Base-by-base conservation (phyloP, 192 early-diverging fungal genomes). In the Coemansia sp. region DNA sequence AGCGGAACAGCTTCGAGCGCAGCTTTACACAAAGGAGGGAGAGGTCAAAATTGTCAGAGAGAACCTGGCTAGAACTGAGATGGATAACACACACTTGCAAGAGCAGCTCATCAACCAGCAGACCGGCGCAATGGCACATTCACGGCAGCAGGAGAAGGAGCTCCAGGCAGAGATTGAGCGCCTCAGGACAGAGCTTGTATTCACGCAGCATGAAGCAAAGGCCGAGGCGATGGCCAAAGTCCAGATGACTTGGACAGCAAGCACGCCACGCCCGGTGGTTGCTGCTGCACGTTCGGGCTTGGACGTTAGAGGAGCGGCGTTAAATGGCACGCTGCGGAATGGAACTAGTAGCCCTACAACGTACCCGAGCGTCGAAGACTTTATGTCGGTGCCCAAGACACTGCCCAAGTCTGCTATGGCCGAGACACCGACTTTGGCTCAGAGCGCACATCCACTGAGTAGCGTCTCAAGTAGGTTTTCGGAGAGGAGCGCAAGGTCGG, bases 11-110 rank as follows among this genome's bases (percentile, higher is more conserved):
- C 63, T 83, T 33, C 50, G 37, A 18, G 53, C 69, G 40, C 76
- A 71, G 60, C 66, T 83, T 24, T 74, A 74, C 6, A 83, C 81
- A 8, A 74, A 69, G 35, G 81, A 77, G 2, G 81, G 81, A 20
- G 81, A 83, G 38, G 81, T 78, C 2, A 71, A 65, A 55, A 83
- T 78, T 5, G 76, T 83, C 14, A 71, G 81, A 28, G 75, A 78
- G 18, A 74, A 78, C 42, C 63, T 83, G 60, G 59, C 81, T 6
- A 63, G 57, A 14, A 83, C 81, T 13, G 81, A 83, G 66, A 78
- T 78, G 20, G 76, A 74, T 14, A 74, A 83, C 65, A 78, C 76
- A 26, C 76, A 72, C 34, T 56, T 83, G 59, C 81, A 83, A 48
- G 81, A 83, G 39, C 68, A 63, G 57, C 70, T 83, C 43, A 65